phyloP scores from a whole-genome alignment of 352 stramenopile species.

The Globisporangium spinosum region DNA sequence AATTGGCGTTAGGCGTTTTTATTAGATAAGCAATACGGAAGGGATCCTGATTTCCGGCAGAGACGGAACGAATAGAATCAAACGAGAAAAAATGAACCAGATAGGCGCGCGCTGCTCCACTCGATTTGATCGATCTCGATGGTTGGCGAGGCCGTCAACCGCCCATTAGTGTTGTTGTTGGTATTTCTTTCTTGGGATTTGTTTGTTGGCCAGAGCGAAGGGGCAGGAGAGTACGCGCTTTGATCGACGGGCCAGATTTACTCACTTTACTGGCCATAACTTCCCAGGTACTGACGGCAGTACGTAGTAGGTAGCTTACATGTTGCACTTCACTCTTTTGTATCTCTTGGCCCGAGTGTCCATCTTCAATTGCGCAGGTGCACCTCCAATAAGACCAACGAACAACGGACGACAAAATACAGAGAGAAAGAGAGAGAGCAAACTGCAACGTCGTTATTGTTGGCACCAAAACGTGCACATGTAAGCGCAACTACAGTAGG shows the following conservation, averaged over 20 bases:
- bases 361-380: neutral
- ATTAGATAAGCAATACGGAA: neutral
- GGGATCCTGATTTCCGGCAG: conserved; percentile 6
- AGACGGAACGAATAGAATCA: neutral
- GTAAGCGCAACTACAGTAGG: neutral
- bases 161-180: neutral
- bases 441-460: neutral
- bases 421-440: too few relatives aligned
- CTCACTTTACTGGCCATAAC: neutral
- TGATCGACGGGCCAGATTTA: neutral
- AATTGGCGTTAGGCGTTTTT: neutral
- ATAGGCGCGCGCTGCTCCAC: neutral
- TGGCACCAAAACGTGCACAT: neutral
- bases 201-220: neutral
- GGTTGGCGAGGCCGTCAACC: neutral
- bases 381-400: neutral
- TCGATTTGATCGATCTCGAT: neutral
- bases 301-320: neutral
- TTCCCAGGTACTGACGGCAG: neutral
- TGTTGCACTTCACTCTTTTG: neutral
- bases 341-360: neutral
- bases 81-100: neutral
- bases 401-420: neutral
- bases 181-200: neutral
- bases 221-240: neutral